Evolutionary conservation across 78 protist species (phyloP).

Genomic region (Dictyostelium brefeldianum): DNA sequence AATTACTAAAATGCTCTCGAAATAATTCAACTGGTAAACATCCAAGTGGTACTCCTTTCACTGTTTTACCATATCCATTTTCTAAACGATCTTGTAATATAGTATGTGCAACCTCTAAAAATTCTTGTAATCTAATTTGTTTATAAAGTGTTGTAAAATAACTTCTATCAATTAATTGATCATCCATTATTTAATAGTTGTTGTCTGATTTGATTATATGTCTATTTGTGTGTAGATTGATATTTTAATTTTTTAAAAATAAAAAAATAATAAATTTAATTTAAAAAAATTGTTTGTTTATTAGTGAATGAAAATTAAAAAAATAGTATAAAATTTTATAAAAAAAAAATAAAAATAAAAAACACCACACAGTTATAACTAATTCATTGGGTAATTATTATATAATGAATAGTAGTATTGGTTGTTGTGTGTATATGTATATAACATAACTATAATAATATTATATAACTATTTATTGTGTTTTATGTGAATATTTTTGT

Average conservation of each 20-base stretch:
- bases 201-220: background rate
- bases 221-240: background rate
- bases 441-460: no score
- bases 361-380: no score
- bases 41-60: slow-evolving; percentile 76
- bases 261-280: background rate
- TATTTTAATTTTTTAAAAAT: background rate
- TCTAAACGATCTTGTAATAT: slow-evolving; percentile 71
- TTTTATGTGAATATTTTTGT: no score
- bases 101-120: slow-evolving; percentile 76
- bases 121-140: slow-evolving; percentile 82
- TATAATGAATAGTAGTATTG: no score
- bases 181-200: slow-evolving; percentile 41
- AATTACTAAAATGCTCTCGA: slow-evolving; percentile 47
- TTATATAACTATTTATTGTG: no score
- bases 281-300: background rate
- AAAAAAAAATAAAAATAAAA: no score
- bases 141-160: slow-evolving; percentile 71
- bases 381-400: no score
- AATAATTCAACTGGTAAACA: slow-evolving; percentile 73
- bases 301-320: background rate
- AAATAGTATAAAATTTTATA: no score
- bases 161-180: slow-evolving; percentile 63
- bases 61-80: slow-evolving; percentile 70
- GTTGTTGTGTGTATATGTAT: no score